Evolutionary conservation across 352 stramenopile genomes (phyloP), one percentile per base, ranked within the genome.

Genomic region (Phytophthora sojae): DNA sequence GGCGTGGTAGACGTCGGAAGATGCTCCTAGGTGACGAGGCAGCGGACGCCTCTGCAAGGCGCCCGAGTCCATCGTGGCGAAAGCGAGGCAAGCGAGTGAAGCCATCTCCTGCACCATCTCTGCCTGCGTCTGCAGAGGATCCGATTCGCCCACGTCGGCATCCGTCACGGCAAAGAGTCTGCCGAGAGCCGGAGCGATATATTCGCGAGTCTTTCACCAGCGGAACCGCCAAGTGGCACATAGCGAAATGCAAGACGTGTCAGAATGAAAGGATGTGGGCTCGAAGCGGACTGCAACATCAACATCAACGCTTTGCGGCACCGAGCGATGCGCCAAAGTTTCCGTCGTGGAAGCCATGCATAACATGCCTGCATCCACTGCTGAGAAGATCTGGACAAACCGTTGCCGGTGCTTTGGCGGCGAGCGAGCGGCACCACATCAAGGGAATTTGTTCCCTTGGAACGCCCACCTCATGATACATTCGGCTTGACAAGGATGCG

Each of bases 91-190:
- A 23, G 5, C 42, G 50, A 59, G 30, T 37, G 56, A 66, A 66
- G 57, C 37, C 64, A 67, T 57, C 11, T 37, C 7, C 12, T 21
- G 59, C 45, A 50, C 59, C 42, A 64, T 59, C 35, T 64, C 50
- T 61, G 21, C 4, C 47, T 47, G 58, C n/a, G 26, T 39, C 35
- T 45, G 37, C 53, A 68, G 26, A 9, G 45, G n/a, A 56, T 64
- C 59, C 68, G 54, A 74, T 74, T 74, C 67, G 67, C 45, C 62
- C 67, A 69, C 67, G 67, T 72, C 67, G 67, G 54, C 67, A 47
- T 35, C 59, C 49, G 67, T 74, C 67, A 69, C 44, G 32, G 15
- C 30, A 49, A 29, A 17, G 45, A 26, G 45, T 52, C 45, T 26
- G n/a, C 5, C 53, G 47, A 74, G 67, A 75, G 67, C 67, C 67